Conservation (phyloP, 768 basidiomycete species). For the Coprinellus aureogranulatus region DNA sequence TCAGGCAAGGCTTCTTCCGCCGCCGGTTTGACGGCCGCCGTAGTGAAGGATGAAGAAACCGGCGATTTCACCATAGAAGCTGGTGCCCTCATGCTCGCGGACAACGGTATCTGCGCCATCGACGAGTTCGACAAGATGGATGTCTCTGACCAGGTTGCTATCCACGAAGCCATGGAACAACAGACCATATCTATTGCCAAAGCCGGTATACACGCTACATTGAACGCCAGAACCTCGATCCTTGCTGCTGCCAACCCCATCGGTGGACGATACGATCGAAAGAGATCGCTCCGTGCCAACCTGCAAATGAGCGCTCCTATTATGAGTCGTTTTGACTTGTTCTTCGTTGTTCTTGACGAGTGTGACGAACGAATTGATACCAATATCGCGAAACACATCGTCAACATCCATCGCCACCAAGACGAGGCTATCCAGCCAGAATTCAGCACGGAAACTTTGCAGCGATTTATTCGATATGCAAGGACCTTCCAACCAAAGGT, state of each 20-base stretch:
- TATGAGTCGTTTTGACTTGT: constrained; percentile 97
- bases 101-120: constrained; percentile 99
- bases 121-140: constrained; percentile 99
- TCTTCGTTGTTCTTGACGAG: constrained; percentile 97
- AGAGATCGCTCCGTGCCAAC: constrained; percentile 87
- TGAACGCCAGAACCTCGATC: constrained; percentile 96
- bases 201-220: constrained; percentile 96
- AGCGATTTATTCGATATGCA: constrained; percentile 95
- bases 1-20: constrained; percentile 99
- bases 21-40: constrained; percentile 97
- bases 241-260: constrained; percentile 97
- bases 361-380: constrained; percentile 90
- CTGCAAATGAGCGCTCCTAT: constrained; percentile 98
- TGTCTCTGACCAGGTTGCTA: constrained; percentile 95
- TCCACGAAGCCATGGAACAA: constrained; percentile 99
- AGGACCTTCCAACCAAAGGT: constrained; percentile 98
- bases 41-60: constrained; percentile 97
- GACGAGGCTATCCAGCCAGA: constrained; percentile 95
- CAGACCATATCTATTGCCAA: constrained; percentile 99
- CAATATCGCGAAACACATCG: constrained; percentile 94
- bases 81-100: constrained; percentile 97
- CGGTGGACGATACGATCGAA: constrained; percentile 95
- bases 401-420: constrained; percentile 94
- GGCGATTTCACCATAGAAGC: constrained; percentile 99
- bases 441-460: constrained; percentile 94